A percentile compares a stretch with the other conserved stretches of the same genome.
Evolutionary conservation across 2,329 filamentous ascomycete genomes (phyloP).

Genomic region (Westerdykella aurantiaca): DNA sequence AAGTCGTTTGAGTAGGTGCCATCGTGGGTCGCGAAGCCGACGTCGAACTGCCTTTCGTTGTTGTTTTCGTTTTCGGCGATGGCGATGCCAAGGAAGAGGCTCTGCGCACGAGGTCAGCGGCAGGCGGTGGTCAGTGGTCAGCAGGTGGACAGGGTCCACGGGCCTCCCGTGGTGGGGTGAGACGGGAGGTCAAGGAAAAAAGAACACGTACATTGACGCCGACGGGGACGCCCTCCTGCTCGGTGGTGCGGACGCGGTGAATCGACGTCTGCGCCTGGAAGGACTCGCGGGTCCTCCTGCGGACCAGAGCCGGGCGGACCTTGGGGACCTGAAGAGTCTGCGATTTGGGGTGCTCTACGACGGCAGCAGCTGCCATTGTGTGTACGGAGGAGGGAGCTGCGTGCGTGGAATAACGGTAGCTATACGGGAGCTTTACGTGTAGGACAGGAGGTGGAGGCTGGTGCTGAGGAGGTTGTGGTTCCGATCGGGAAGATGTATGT

Average conservation of each 20-base stretch:
- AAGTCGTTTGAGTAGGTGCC: slow-evolving; percentile 71
- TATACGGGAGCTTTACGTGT: not conserved
- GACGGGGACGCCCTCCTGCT: slow-evolving; percentile 10
- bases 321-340: not conserved
- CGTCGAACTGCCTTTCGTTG: slow-evolving; percentile 40
- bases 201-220: slow-evolving; percentile 12
- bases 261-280: slow-evolving; percentile 23
- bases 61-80: slow-evolving; percentile 48
- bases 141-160: no score
- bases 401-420: no score
- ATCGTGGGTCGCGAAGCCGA: slow-evolving; percentile 61
- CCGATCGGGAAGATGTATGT: not conserved
- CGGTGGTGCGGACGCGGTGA: slow-evolving; percentile 14
- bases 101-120: slow-evolving; percentile 10
- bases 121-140: not conserved
- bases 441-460: not conserved
- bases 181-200: not conserved
- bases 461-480: not conserved
- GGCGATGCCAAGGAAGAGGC: slow-evolving; percentile 58
- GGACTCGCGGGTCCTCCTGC: slow-evolving; percentile 18
- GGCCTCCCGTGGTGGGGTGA: no score
- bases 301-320: slow-evolving; percentile 11
- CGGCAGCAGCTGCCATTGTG: not conserved
- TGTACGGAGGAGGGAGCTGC: no score
- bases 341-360: not conserved